These are phyloP conservation scores for Plasmopara viticola DNA, from an alignment of 352 stramenopile genomes.

Conservation along the genomic window DNA sequence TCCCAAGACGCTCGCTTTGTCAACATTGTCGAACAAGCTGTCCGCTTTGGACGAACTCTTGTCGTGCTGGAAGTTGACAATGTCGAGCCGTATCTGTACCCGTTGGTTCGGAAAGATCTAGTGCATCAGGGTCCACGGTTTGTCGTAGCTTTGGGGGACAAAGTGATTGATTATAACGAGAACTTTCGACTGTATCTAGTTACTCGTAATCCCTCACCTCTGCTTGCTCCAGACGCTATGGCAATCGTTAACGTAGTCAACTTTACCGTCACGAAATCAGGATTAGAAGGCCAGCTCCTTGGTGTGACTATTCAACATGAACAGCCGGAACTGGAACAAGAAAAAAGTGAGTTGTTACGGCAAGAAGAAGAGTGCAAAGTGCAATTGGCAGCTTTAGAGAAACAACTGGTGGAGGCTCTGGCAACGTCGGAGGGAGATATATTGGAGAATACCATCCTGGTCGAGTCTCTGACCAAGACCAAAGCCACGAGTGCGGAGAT, in stretches of 20 bases:
- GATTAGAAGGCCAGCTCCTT: slow-evolving; percentile 91
- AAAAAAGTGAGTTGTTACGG: slow-evolving; percentile 88
- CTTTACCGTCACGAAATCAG: slow-evolving; percentile 93
- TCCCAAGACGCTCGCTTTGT: slow-evolving; percentile 84
- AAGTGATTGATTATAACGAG: slow-evolving; percentile 93
- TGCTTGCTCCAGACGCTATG: slow-evolving; percentile 81
- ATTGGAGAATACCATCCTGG: slow-evolving; percentile 91
- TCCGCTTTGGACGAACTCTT: slow-evolving; percentile 95
- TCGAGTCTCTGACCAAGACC: slow-evolving; percentile 91
- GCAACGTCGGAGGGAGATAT: slow-evolving; percentile 94
- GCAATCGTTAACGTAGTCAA: slow-evolving; percentile 92
- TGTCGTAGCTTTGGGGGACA: slow-evolving; percentile 88
- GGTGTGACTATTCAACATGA: slow-evolving; percentile 92
- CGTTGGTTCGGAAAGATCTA: slow-evolving; percentile 87
- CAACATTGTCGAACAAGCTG: slow-evolving; percentile 90
- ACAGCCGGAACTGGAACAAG: slow-evolving; percentile 89
- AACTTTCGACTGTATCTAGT: slow-evolving; percentile 91
- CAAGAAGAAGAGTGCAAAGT: slow-evolving; percentile 95
- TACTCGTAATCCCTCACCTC: slow-evolving; percentile 86
- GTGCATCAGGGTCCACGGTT: slow-evolving; percentile 87
- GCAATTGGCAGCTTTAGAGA: slow-evolving; percentile 89
- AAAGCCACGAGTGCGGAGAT: slow-evolving; percentile 92
- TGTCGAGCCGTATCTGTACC: slow-evolving; percentile 91
- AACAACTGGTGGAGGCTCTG: slow-evolving; percentile 89
- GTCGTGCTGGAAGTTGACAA: slow-evolving; percentile 90